Evolutionary conservation across 495 filamentous ascomycete genomes (phyloP), one percentile per base, ranked within the genome.

Genomic region (Parathielavia appendiculata): DNA sequence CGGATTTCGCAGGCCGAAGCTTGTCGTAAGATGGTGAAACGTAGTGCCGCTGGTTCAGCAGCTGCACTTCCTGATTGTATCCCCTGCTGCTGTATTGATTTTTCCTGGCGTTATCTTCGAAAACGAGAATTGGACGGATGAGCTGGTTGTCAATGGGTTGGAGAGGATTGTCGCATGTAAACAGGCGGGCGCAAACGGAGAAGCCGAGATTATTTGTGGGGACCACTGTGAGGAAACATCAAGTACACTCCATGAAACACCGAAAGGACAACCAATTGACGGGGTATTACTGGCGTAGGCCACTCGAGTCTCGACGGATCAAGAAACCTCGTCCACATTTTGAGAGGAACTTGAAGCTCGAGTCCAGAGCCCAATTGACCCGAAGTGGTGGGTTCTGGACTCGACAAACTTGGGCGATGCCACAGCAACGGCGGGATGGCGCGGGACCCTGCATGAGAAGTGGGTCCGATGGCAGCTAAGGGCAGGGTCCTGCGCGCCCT

Each of bases 351-450:
- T 41, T 20, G 8, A 30, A 30, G 26, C 26, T 23, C 49, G 35
- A 40, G 49, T 26, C n/a, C 19, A 23, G 19, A 19, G 10, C 49
- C n/a, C 43, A 13, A 32, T 51, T 12, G 38, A 57, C 10, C 47
- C 55, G n/a, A 38, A 44, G 43, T 48, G 51, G 57, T 39, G 54
- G 56, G 26, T 49, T 54, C 43, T 38, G 30, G 38, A 52, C 32
- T 47, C 34, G 46, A 46, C 45, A 50, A 51, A 35, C 13, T 45
- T 12, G 44, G 41, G 30, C 47, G 63, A 50, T 65, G 61, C 61
- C 64, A 60, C 57, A 45, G 60, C 64, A 66, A 63, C 64, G 51
- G 45, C 63, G 40, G 57, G 46, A 61, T 43, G 54, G 43, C 16
- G 8, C 22, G 48, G 44, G 38, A 20, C 44, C 48, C 59, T 55